phyloP scores from a whole-genome alignment of 2,329 filamentous ascomycete genomes.

The Colletotrichum tanaceti region DNA sequence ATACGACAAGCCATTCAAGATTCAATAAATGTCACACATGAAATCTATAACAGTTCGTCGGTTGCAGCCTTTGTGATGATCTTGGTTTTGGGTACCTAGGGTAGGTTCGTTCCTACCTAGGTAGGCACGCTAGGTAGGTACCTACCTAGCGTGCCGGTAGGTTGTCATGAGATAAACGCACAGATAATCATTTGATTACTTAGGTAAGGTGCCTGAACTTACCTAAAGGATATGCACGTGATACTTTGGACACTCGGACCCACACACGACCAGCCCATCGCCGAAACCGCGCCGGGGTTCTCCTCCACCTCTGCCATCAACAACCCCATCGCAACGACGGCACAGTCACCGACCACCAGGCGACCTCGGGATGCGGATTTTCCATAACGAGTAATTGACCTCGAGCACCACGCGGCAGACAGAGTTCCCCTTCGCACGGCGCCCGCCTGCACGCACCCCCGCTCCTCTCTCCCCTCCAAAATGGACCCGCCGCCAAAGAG shows the following conservation, averaged over 20 bases:
- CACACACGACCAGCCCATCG: slow-evolving; percentile 5
- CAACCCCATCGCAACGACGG: slow-evolving; percentile 10
- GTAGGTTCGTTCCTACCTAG: no score
- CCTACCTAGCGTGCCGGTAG: no score
- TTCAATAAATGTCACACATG: no score
- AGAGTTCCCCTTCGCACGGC: background rate
- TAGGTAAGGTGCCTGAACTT: no score
- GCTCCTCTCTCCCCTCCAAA: background rate
- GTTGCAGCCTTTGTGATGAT: background rate
- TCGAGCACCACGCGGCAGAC: background rate
- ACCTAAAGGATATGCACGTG: background rate
- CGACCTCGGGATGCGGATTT: slow-evolving; percentile 12
- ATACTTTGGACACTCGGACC: background rate
- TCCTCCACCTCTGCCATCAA: slow-evolving; percentile 25
- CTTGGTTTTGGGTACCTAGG: background rate
- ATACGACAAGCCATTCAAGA: no score
- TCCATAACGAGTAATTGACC: slow-evolving; percentile 5
- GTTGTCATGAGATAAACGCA: background rate
- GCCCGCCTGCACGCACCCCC: slow-evolving; percentile 32
- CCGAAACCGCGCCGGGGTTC: slow-evolving; percentile 39
- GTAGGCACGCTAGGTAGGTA: no score
- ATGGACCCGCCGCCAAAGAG: slow-evolving; percentile 39
- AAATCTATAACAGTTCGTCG: background rate
- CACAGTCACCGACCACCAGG: slow-evolving; percentile 4
- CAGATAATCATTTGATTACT: background rate